phyloP scores from a whole-genome alignment of 2,329 filamentous ascomycete species.

The Graphiopsis chlorocephala region DNA sequence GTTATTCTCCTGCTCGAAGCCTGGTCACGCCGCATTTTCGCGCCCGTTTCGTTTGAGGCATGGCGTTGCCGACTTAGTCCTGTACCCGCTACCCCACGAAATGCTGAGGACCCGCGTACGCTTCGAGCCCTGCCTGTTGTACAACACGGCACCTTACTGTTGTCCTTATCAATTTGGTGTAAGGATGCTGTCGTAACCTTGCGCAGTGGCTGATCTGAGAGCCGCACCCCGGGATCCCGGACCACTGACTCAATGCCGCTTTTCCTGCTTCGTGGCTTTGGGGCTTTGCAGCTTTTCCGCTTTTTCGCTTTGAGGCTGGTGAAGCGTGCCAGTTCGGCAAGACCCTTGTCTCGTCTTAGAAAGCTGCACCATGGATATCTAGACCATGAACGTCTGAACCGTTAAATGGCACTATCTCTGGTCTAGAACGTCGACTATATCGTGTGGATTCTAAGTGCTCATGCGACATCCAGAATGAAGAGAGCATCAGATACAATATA shows the following conservation, averaged over 20 bases:
- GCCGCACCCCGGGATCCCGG: not conserved
- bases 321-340: not conserved
- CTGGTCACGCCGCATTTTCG: not conserved
- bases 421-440: no score
- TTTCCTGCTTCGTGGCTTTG: not conserved
- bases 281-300: no score
- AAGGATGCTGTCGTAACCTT: not conserved
- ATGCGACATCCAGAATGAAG: no score
- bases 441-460: no score
- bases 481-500: no score
- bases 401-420: no score
- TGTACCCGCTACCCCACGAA: not conserved
- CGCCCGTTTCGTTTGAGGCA: not conserved
- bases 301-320: not conserved
- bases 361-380: no score
- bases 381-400: no score
- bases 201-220: not conserved
- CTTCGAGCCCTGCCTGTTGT: not conserved
- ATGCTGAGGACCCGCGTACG: not conserved
- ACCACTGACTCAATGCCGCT: not conserved
- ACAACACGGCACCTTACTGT: not conserved
- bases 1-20: not conserved
- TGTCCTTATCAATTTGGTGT: not conserved
- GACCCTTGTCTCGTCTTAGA: no score
- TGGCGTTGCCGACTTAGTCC: not conserved